Evolutionary conservation across 2,329 filamentous ascomycete species (phyloP), one percentile per base, ranked within the genome.

Genomic region (Cordyceps fumosorosea): DNA sequence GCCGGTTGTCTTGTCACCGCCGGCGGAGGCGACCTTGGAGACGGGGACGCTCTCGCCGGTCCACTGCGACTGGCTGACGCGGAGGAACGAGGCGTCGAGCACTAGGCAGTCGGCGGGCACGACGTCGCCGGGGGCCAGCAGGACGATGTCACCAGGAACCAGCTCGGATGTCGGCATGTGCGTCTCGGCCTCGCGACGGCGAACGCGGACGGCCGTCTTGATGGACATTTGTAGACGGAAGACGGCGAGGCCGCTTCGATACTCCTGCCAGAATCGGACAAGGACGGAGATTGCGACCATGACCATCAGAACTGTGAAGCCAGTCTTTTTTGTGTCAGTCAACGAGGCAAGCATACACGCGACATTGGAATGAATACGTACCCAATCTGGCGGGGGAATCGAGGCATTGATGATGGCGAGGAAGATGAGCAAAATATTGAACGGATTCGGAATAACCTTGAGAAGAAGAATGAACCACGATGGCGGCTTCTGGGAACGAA

Each of bases 191-290:
- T 44, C 51, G 42, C 62, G 64, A 40, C 68, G 68, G 52, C 64
- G 66, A 18, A 69, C 67, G 20, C 62, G 62, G 20, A 66, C 63
- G 22, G 64, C 64, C n/a, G 63, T 65, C 16, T 66, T 65, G 29
- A 70, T 64, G n/a, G 69, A 69, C 34, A 65, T 66, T 56, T 70
- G 67, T 3, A 70, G 65, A 32, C 64, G 64, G 44, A 68, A 69
- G 42, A 70, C 67, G 16, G 67, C 67, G 4, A 70, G 50, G 20
- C 66, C 67, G 62, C 69, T 70, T 22, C 67, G 65, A 29, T 70
- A 69, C 34, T 70, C 69, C 34, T 70, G 69, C 69, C 69, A 69
- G 50, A 70, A 70, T 20, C 69, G 67, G 5, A 70, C 68, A n/a
- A 62, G 12, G n/a, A 67, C 65, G 5, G 69, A 70, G 26, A 70